A percentile compares a stretch with the other conserved stretches of the same genome.
Conservation (phyloP, 108 stramenopile genomes). For the Nannochloropsis salina region DNA sequence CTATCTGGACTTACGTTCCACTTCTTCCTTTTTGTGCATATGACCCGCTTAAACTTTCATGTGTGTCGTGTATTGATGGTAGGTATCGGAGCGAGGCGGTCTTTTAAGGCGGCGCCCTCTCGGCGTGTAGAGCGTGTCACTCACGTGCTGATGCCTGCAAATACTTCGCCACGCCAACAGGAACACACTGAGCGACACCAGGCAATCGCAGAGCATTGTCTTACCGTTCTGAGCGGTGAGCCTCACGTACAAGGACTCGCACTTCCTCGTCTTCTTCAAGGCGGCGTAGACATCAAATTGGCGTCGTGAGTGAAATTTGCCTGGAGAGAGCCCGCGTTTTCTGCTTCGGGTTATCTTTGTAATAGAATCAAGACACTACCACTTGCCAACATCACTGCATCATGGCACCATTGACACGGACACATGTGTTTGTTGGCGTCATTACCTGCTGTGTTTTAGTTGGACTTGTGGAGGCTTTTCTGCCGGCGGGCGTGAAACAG, state of each 20-base stretch:
- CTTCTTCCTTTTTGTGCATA: too few relatives aligned
- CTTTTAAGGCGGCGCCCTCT: not conserved
- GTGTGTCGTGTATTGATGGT: too few relatives aligned
- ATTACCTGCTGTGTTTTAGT: not conserved
- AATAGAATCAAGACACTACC: too few relatives aligned
- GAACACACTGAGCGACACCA: not conserved
- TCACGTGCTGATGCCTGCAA: not conserved
- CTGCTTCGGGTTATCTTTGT: too few relatives aligned
- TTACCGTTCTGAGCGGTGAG: too few relatives aligned
- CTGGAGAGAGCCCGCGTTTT: too few relatives aligned
- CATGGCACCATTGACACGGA: not conserved
- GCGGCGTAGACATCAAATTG: too few relatives aligned
- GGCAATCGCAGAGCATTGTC: not conserved
- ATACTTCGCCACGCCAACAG: not conserved
- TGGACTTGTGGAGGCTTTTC: not conserved
- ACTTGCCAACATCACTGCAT: not conserved
- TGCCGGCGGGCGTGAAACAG: not conserved
- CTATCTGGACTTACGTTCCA: too few relatives aligned
- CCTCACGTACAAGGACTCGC: too few relatives aligned
- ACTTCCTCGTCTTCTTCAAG: too few relatives aligned
- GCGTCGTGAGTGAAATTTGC: too few relatives aligned
- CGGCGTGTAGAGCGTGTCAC: not conserved
- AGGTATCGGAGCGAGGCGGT: not conserved
- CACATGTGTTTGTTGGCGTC: not conserved
- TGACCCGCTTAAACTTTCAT: too few relatives aligned